Evolutionary conservation across 1,284 basidiomycete species (phyloP).

Genomic region (Ustilago bromivora): DNA sequence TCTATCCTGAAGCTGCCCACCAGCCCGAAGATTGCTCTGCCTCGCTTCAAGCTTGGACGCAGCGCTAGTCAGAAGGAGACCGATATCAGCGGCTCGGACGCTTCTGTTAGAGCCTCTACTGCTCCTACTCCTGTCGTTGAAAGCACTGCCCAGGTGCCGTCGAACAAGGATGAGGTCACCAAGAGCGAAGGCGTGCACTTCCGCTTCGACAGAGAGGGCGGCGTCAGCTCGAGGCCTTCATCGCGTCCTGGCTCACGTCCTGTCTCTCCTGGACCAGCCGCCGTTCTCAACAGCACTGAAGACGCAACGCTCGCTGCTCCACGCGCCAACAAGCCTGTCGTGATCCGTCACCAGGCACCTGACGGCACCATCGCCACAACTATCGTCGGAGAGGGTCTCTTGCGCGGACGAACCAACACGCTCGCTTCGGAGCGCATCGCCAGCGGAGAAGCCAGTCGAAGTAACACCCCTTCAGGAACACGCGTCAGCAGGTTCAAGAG

Average conservation of each 20-base stretch:
- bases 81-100: constrained; percentile 2
- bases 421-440: constrained; percentile 17
- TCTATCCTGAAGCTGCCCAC: constrained; percentile 40
- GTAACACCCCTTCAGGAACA: constrained; percentile 47
- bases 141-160: constrained; percentile 12
- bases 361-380: constrained; percentile 49
- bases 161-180: constrained; percentile 8
- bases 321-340: constrained; percentile 53
- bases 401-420: constrained; percentile 47
- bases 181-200: constrained; percentile 24
- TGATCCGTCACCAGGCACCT: constrained; percentile 54
- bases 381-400: constrained; percentile 54
- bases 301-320: constrained; percentile 28
- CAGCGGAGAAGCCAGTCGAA: constrained; percentile 38
- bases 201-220: constrained; percentile 27
- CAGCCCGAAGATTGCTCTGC: constrained; percentile 42
- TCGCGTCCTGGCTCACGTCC: constrained; percentile 46
- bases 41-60: constrained; percentile 47
- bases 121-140: constrained; percentile 27
- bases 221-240: constrained; percentile 17
- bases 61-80: constrained; percentile 27
- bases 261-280: constrained; percentile 35
- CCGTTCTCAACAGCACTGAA: constrained; percentile 6
- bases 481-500: constrained; percentile 51
- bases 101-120: constrained; percentile 3